phyloP scores from a whole-genome alignment of 2,329 filamentous ascomycete species.

The Colletotrichum magnum region DNA sequence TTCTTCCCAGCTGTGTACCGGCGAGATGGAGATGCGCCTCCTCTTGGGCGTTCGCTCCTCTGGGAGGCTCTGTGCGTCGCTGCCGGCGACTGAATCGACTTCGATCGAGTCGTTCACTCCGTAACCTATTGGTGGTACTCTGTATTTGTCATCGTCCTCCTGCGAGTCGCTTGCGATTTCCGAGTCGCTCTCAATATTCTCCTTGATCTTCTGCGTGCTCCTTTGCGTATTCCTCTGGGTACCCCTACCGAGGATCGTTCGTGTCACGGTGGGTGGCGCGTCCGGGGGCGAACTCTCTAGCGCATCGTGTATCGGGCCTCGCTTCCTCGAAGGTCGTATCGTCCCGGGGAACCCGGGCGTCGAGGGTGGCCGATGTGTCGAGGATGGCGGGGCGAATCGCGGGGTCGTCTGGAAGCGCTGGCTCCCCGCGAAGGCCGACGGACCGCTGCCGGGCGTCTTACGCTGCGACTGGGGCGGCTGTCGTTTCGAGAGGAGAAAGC shows the following conservation, averaged over 20 bases:
- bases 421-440: slow-evolving; percentile 31
- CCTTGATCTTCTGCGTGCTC: slow-evolving; percentile 19
- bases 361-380: slow-evolving; percentile 41
- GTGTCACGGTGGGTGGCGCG: background rate
- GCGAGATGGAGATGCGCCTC: slow-evolving; percentile 36
- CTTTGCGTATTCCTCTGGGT: background rate
- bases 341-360: slow-evolving; percentile 33
- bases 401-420: slow-evolving; percentile 56
- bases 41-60: slow-evolving; percentile 38
- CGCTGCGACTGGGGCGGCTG: slow-evolving; percentile 50
- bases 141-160: slow-evolving; percentile 44
- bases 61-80: slow-evolving; percentile 20
- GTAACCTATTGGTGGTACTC: background rate
- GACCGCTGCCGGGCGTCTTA: slow-evolving; percentile 45
- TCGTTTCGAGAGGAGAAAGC: slow-evolving; percentile 55
- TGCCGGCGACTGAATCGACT: slow-evolving; percentile 31
- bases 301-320: slow-evolving; percentile 32
- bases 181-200: slow-evolving; percentile 43
- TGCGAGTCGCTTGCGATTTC: slow-evolving; percentile 36
- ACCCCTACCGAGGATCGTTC: background rate
- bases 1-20: slow-evolving; percentile 39
- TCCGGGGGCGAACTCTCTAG: slow-evolving; percentile 30
- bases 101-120: slow-evolving; percentile 42
- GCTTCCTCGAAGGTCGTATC: slow-evolving; percentile 45
- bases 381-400: slow-evolving; percentile 53